phyloP scores from a whole-genome alignment of 495 filamentous ascomycete genomes.

The Immersiella caudata region DNA sequence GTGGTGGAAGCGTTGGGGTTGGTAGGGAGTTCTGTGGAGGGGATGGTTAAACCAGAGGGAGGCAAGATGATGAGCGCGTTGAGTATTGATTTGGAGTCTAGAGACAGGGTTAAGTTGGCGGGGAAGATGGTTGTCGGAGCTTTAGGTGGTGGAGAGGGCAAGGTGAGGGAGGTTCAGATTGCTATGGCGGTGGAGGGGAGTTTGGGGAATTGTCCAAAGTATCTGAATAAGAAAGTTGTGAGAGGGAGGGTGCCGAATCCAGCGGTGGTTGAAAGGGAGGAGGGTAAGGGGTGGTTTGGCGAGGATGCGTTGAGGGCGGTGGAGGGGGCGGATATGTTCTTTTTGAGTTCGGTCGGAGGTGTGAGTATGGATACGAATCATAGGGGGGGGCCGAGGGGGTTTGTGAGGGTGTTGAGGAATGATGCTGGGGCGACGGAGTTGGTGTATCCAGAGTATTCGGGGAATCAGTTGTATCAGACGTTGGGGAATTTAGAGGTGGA shows the following conservation, averaged over 20 bases:
- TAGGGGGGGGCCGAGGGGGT: constrained; percentile 74
- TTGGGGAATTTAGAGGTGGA: constrained; percentile 72
- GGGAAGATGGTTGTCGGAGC: constrained; percentile 63
- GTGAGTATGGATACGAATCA: constrained; percentile 84
- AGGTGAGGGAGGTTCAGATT: constrained; percentile 61
- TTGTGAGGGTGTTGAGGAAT: constrained; percentile 67
- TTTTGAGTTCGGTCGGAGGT: constrained; percentile 68
- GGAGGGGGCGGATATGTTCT: constrained; percentile 70
- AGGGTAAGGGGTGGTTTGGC: constrained; percentile 33
- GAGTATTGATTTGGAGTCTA: constrained; percentile 66
- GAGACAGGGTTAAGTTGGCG: constrained; percentile 68
- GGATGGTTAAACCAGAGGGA: constrained; percentile 34
- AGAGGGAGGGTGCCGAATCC: constrained; percentile 55
- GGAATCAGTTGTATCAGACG: constrained; percentile 80
- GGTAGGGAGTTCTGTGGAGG: constrained; percentile 34
- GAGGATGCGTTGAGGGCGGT: constrained; percentile 61
- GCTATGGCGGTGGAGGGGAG: constrained; percentile 68
- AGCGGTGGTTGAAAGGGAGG: constrained; percentile 19
- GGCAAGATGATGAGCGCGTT: constrained; percentile 60
- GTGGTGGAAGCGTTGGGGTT: constrained; percentile 58
- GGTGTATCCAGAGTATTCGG: constrained; percentile 78
- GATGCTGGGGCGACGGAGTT: constrained; percentile 49
- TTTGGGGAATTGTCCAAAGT: constrained; percentile 83
- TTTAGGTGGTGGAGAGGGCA: constrained; percentile 39
- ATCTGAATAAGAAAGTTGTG: constrained; percentile 73